Evolutionary conservation across 345 rosid species (phyloP), one percentile per base, ranked within the genome.

Genomic region (Physaria fendleri): DNA sequence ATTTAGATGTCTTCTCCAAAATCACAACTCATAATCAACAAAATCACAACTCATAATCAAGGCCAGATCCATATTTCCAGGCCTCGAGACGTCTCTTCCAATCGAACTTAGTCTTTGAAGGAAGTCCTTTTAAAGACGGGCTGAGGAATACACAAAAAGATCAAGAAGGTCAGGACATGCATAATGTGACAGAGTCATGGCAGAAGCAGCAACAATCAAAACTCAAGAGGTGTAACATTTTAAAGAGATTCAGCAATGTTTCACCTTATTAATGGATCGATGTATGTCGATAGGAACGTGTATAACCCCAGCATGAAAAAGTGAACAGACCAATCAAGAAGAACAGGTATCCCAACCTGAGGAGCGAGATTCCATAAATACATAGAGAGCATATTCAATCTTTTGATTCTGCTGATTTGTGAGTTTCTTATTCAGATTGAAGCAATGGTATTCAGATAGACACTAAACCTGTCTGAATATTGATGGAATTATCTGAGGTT

Each of bases 41-140:
- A 11, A 62, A 32, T 88, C 78, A 89, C 9, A 86, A 82, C 79
- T 87, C 73, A 63, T 84, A 84, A 68, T 84, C 95, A 25, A 90
- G 73, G 40, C 95, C 97, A 34, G 95, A 71, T 41, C 97, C 97
- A 44, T 80, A 87, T 70, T 78, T 82, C 95, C 95, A 90, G 61
- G 97, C 97, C 64, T 90, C 94, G 0, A 92, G 88, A 39, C 51
- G 66, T 53, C 82, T 74, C 68, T 78, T 92, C 96, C 95, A 92
- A 51, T 78, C 64, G 5, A 78, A 85, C 74, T 68, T 77, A 30
- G 63, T 75, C 82, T 71, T 77, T 9, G 79, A 50, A 22, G 96
- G 87, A 61, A 78, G 65, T 35, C 64, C 70, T 27, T 71, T 52
- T 65, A 92, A 44, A 49, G 77, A 39, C 25, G 84, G 81, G 77